Conservation (phyloP, 2,329 filamentous ascomycete species). For the Verruconis gallopava region DNA sequence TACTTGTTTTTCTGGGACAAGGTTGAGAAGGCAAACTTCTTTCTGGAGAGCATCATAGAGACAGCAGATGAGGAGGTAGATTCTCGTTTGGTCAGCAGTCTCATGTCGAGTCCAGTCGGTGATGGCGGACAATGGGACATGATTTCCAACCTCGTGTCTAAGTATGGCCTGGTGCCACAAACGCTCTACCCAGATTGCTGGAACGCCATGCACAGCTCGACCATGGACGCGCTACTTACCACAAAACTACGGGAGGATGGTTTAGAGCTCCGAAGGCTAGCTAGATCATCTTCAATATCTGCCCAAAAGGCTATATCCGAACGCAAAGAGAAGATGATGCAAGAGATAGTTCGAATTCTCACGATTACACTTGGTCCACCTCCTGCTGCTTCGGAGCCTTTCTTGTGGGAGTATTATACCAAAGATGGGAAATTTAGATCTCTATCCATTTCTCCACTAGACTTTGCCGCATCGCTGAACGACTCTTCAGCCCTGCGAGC, state of each 20-base stretch:
- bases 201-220: slow-evolving; percentile 58
- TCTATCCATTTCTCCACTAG: slow-evolving; percentile 51
- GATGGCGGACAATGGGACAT: slow-evolving; percentile 91
- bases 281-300: slow-evolving; percentile 20
- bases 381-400: slow-evolving; percentile 53
- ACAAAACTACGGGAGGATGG: slow-evolving; percentile 81
- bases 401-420: slow-evolving; percentile 71
- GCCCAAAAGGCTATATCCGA: slow-evolving; percentile 25
- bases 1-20: slow-evolving; percentile 94
- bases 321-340: slow-evolving; percentile 61
- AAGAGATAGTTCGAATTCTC: slow-evolving; percentile 68
- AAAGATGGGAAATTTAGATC: slow-evolving; percentile 50
- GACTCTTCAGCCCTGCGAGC: slow-evolving; percentile 44
- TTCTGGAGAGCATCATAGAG: slow-evolving; percentile 70
- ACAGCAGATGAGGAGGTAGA: slow-evolving; percentile 60
- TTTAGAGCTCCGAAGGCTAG: slow-evolving; percentile 52
- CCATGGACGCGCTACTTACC: slow-evolving; percentile 62
- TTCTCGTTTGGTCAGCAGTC: slow-evolving; percentile 55
- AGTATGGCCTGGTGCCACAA: slow-evolving; percentile 55
- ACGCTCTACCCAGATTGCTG: slow-evolving; percentile 68
- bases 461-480: slow-evolving; percentile 58
- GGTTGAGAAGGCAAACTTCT: slow-evolving; percentile 82
- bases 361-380: slow-evolving; percentile 72
- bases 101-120: slow-evolving; percentile 55
- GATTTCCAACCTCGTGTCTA: slow-evolving; percentile 72